phyloP scores from a whole-genome alignment of 768 basidiomycete species.

The Lactifluus piperatus region DNA sequence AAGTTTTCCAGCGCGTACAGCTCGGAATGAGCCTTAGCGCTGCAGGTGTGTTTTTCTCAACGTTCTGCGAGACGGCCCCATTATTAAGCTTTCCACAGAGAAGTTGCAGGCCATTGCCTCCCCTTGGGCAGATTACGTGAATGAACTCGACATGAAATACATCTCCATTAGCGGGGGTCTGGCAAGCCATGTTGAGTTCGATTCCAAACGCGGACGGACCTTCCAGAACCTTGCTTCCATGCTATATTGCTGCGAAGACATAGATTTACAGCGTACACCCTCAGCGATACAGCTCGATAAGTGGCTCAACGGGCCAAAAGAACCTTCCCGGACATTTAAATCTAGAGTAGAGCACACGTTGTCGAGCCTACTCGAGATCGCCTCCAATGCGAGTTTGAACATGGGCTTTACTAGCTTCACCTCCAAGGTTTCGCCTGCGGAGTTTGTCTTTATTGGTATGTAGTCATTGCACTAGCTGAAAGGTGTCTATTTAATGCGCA shows the following conservation, averaged over 20 bases:
- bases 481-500: not conserved
- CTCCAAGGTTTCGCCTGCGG: conserved; percentile 59
- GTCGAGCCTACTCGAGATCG: conserved; percentile 45
- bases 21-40: conserved; percentile 66
- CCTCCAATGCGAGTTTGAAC: conserved; percentile 28
- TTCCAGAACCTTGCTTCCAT: conserved; percentile 69
- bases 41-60: conserved; percentile 41
- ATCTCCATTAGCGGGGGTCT: conserved; percentile 55
- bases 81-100: conserved; percentile 34
- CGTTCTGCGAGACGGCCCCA: not conserved
- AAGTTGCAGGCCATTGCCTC: conserved; percentile 74
- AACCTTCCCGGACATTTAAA: conserved; percentile 43
- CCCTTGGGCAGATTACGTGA: conserved; percentile 61
- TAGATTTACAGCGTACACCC: conserved; percentile 36
- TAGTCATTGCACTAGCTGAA: not conserved
- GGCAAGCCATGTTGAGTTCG: conserved; percentile 46
- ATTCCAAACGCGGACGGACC: conserved; percentile 61
- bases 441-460: conserved; percentile 76
- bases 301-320: conserved; percentile 29
- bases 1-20: conserved; percentile 79
- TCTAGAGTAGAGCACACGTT: conserved; percentile 45
- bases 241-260: conserved; percentile 54
- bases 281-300: conserved; percentile 49
- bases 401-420: conserved; percentile 34
- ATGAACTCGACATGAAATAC: conserved; percentile 46